Evolutionary conservation across 495 filamentous ascomycete species (phyloP).

Genomic region (Halenospora varia): DNA sequence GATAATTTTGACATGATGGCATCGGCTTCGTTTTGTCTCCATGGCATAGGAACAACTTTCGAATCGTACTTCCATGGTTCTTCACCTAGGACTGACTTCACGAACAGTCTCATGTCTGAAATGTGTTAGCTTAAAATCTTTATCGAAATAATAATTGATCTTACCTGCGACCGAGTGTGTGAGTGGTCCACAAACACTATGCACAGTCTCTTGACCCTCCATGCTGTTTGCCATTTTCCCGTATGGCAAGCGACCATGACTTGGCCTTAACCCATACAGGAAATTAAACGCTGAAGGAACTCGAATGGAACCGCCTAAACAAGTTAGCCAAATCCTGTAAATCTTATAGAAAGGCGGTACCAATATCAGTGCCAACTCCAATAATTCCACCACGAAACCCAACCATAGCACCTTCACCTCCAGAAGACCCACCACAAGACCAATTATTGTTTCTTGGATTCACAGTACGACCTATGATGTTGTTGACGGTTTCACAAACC

Average conservation of each 20-base stretch:
- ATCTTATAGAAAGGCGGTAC: too few species aligned
- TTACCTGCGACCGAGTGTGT: conserved; percentile 31
- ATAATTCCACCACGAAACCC: conserved; percentile 38
- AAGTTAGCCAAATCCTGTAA: neutral
- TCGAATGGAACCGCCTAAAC: conserved; percentile 60
- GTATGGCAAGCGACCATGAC: conserved; percentile 53
- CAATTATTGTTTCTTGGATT: conserved; percentile 60
- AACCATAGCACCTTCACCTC: conserved; percentile 52
- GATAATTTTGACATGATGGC: conserved; percentile 27
- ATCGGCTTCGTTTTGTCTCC: conserved; percentile 38
- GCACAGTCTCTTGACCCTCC: conserved; percentile 49
- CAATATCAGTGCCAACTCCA: conserved; percentile 65
- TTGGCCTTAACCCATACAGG: conserved; percentile 56
- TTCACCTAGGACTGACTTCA: conserved; percentile 49
- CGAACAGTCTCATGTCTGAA: conserved; percentile 59
- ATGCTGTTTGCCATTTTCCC: conserved; percentile 46
- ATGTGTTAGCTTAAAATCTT: neutral
- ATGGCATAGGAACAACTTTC: conserved; percentile 53
- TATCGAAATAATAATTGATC: too few species aligned
- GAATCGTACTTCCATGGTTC: conserved; percentile 63
- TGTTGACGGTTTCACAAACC: conserved; percentile 52
- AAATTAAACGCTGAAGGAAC: conserved; percentile 58
- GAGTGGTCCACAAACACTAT: conserved; percentile 35
- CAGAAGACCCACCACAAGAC: conserved; percentile 59
- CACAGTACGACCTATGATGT: conserved; percentile 61